Percentiles rank a stretch among this genome's conserved stretches.
phyloP scores from a whole-genome alignment of 176 grass and related monocot genomes.

The Thinopyrum elongatum region DNA sequence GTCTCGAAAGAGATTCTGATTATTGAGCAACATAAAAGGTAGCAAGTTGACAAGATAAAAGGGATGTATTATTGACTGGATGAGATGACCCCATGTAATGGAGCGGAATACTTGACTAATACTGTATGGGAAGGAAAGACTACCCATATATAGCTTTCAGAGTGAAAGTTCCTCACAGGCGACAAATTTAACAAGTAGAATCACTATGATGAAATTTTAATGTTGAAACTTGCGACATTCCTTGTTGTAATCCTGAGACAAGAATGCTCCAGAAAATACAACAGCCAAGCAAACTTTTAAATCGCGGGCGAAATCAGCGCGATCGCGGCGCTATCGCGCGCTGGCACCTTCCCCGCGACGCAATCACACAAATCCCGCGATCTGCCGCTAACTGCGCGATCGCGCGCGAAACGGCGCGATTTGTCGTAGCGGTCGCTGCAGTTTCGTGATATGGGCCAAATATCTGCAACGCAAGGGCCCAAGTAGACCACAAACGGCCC shows the following conservation, averaged over 20 bases:
- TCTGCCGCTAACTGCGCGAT: too few relatives aligned
- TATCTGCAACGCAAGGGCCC: too few relatives aligned
- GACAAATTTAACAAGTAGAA: neutral
- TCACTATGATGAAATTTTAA: neutral
- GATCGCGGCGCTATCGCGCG: too few relatives aligned
- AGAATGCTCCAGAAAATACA: neutral
- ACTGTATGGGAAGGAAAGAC: neutral
- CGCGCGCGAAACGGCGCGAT: too few relatives aligned
- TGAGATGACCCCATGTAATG: neutral
- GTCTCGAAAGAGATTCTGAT: neutral
- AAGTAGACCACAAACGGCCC: too few relatives aligned
- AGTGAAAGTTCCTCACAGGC: neutral
- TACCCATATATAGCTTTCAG: neutral
- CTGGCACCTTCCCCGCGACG: too few relatives aligned
- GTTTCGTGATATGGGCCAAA: too few relatives aligned
- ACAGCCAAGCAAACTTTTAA: neutral
- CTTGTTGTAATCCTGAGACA: neutral
- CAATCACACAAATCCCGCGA: too few relatives aligned
- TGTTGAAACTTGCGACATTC: neutral
- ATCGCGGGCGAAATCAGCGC: too few relatives aligned
- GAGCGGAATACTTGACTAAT: neutral
- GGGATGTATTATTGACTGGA: neutral
- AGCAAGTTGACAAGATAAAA: neutral
- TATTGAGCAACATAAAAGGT: neutral
- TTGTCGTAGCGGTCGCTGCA: too few relatives aligned